Evolutionary conservation across 106 monocot genomes (phyloP), one percentile per base, ranked within the genome.

Genomic region (Platanthera guangdongensis): DNA sequence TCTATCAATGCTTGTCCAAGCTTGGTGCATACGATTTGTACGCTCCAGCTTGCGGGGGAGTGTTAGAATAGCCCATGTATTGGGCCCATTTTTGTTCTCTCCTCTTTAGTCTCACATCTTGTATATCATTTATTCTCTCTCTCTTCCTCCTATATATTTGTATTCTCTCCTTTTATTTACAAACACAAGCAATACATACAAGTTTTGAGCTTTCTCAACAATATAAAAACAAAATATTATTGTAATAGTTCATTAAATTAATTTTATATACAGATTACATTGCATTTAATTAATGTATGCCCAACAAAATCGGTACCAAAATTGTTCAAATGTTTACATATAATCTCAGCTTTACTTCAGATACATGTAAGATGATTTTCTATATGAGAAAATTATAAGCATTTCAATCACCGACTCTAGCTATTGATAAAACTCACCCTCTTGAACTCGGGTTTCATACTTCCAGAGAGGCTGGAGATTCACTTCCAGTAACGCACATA

Each of bases 401-500:
- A 71, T 16, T 71, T 45, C 55, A 30, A 14, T 28, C 52, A 16
- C 18, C 63, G 4, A 5, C 18, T 4, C 8, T 62, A 52, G 0
- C 11, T 25, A 25, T 25, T 25, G 47, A 11, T 25, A 72, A 16
- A 69, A 51, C 80, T 68, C 52, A 85, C 88, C 82, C 85, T 88
- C 77, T 85, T 79, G 28, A 88, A 85, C 3, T 82, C 88, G 74
- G 85, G 88, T 63, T 85, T 82, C 82, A 85, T 85, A 63, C 88
- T 88, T 69, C 75, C 85, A 75, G 88, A 88, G 3, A 88, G 82
- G 54, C 79, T 9, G 88, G 88, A 52, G 88, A 85, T 53, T 88
- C 85, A 19, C 85, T 84, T 15, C 87, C 87, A 3, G 88, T 88
- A 9, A 82, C 49, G 13, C 72, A 63, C 62, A 83, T 85, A 80